phyloP scores from a whole-genome alignment of 2,329 filamentous ascomycete species.

The Talaromyces funiculosus region DNA sequence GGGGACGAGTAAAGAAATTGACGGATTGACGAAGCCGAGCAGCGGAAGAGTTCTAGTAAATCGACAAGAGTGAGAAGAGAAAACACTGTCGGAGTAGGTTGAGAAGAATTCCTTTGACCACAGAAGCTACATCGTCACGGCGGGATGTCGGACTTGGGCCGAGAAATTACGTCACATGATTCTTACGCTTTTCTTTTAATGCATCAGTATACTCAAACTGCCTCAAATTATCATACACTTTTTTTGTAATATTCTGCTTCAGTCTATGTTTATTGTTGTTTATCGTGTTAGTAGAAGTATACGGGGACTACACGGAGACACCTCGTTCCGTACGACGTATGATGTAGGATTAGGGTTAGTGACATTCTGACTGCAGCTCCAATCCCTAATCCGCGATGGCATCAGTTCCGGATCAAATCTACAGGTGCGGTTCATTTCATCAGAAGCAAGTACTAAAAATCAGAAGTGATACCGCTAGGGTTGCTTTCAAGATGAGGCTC shows the following conservation, averaged over 20 bases:
- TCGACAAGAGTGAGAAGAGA: too few relatives aligned
- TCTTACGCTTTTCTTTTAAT: not conserved
- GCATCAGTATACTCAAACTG: too few relatives aligned
- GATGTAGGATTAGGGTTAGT: not conserved
- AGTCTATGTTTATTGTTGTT: too few relatives aligned
- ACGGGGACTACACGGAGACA: not conserved
- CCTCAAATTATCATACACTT: too few relatives aligned
- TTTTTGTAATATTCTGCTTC: too few relatives aligned
- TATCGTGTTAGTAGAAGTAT: not conserved
- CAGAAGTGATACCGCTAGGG: not conserved
- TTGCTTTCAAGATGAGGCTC: not conserved
- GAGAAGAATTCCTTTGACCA: not conserved
- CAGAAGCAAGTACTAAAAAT: not conserved
- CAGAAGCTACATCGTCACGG: not conserved
- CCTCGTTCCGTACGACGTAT: not conserved
- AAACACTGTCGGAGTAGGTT: too few relatives aligned
- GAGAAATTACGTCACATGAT: not conserved
- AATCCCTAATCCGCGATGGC: not conserved
- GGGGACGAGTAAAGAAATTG: not conserved
- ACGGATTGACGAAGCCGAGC: too few relatives aligned
- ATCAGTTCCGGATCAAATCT: not conserved
- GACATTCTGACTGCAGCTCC: not conserved
- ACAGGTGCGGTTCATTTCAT: not conserved
- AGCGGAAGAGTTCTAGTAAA: too few relatives aligned
- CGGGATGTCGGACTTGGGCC: not conserved